phyloP scores from a whole-genome alignment of 768 basidiomycete genomes.

The Neoboletus brunneissimus region DNA sequence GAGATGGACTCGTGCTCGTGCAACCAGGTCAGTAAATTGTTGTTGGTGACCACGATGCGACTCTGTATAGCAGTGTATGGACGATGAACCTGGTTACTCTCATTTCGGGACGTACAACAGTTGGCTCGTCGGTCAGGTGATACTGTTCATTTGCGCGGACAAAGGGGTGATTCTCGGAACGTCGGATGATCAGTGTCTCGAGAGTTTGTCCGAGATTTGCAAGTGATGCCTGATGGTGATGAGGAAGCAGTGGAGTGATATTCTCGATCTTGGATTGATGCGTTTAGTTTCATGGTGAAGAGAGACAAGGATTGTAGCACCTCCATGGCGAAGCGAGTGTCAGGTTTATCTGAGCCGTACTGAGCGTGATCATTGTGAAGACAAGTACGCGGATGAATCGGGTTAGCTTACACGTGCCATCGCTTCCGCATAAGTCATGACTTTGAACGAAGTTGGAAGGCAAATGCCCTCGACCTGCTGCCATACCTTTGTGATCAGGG shows the following conservation, averaged over 20 bases:
- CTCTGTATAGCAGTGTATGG: slow-evolving; percentile 38
- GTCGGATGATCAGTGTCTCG: slow-evolving; percentile 35
- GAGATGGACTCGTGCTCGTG: slow-evolving; percentile 32
- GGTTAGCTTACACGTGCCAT: slow-evolving; percentile 69
- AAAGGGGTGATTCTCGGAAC: slow-evolving; percentile 24
- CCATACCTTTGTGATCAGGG: slow-evolving; percentile 75
- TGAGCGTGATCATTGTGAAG: slow-evolving; percentile 33
- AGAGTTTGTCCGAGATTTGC: slow-evolving; percentile 28
- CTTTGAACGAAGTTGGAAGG: slow-evolving; percentile 62
- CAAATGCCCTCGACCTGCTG: slow-evolving; percentile 57
- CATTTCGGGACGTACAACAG: slow-evolving; percentile 22
- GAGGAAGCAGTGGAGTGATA: slow-evolving; percentile 31
- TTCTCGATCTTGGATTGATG: slow-evolving; percentile 33
- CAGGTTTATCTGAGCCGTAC: slow-evolving; percentile 96
- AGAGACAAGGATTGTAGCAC: slow-evolving; percentile 40
- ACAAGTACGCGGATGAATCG: slow-evolving; percentile 9
- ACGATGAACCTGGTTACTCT: not conserved
- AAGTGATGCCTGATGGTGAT: slow-evolving; percentile 23
- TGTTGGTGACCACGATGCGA: slow-evolving; percentile 46
- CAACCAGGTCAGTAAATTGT: slow-evolving; percentile 49
- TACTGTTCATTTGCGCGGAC: slow-evolving; percentile 26
- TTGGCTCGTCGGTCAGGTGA: slow-evolving; percentile 19
- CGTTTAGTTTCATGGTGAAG: slow-evolving; percentile 8
- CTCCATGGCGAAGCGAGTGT: slow-evolving; percentile 84
- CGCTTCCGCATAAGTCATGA: slow-evolving; percentile 89